Base-by-base conservation (phyloP, 192 early-diverging fungal species). In the Backusella parvicylindrica region DNA sequence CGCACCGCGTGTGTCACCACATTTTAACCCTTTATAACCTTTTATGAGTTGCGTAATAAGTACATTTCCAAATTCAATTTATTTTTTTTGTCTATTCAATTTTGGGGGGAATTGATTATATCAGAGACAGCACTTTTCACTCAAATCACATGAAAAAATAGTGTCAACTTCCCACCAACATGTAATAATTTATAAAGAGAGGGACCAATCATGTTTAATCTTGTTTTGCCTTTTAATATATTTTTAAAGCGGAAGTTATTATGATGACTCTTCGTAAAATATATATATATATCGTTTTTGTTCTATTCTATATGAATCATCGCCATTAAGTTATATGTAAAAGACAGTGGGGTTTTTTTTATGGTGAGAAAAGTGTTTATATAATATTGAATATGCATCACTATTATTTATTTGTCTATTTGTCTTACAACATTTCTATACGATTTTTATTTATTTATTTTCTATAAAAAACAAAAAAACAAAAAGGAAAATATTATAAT, bases 121-220 rank as follows among this genome's bases (percentile, higher is more conserved):
- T n/a, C n/a, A n/a, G n/a, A n/a, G n/a, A n/a, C n/a, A n/a, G n/a
- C n/a, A n/a, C n/a, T 50, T 21, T 21, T 50, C 6, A 8, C 8
- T n/a, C 49, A 50, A 50, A 50, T 50, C 49, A 50, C 49, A 50
- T 50, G 49, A 50, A 50, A 50, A 50, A 50, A 50, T 50, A 50
- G 49, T 50, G 49, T 50, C 49, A 50, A 50, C 49, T 50, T 50
- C 49, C 49, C 49, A 50, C 49, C 40, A 16, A 0, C 13, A 16
- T 15, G 18, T 50, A 21, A 50, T 21, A 53, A n/a, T n/a, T n/a
- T n/a, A n/a, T n/a, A 53, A 12, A 21, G 11, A 23, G 50, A 53
- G 50, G 50, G 50, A 53, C 50, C 50, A 53, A 56, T 56, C 50
- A 56, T n/a, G n/a, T 26, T 56, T 12, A 3, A 5, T 16, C 21